Conservation (phyloP, 176 grass and related monocot species). For the Carex littledalei region DNA sequence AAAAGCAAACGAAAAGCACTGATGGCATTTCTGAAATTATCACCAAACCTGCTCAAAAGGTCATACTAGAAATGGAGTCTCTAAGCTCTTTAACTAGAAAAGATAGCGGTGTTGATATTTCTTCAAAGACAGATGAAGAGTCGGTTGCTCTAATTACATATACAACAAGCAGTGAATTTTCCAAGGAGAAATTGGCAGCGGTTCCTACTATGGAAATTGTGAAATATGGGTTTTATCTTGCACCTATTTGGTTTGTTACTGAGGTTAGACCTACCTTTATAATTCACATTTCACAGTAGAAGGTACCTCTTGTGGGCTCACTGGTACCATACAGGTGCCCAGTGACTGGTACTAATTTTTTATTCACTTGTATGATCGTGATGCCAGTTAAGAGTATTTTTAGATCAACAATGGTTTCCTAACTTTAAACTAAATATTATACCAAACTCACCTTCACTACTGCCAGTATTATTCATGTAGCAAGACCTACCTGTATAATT, state of each 20-base stretch:
- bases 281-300: background rate
- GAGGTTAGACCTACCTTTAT: slow-evolving; percentile 47
- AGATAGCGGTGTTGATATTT: slow-evolving; percentile 45
- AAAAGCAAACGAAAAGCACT: slow-evolving; percentile 28
- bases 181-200: slow-evolving; percentile 43
- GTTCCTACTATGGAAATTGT: slow-evolving; percentile 64
- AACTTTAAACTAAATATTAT: too few relatives aligned
- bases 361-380: background rate
- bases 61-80: slow-evolving; percentile 74
- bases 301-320: background rate
- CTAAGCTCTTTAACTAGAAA: slow-evolving; percentile 48
- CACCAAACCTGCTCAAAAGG: slow-evolving; percentile 52
- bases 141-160: slow-evolving; percentile 50
- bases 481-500: background rate
- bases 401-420: too few relatives aligned
- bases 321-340: background rate
- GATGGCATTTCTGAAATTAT: slow-evolving; percentile 37
- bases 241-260: slow-evolving; percentile 93
- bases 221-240: slow-evolving; percentile 74
- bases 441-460: too few relatives aligned
- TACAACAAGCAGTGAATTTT: slow-evolving; percentile 19
- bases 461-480: background rate
- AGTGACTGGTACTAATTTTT: background rate
- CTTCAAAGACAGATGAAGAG: slow-evolving; percentile 50
- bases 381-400: too few relatives aligned